Evolutionary conservation across 1,284 basidiomycete species (phyloP), one percentile per base, ranked within the genome.

Genomic region (Leccinum glutinopallens): DNA sequence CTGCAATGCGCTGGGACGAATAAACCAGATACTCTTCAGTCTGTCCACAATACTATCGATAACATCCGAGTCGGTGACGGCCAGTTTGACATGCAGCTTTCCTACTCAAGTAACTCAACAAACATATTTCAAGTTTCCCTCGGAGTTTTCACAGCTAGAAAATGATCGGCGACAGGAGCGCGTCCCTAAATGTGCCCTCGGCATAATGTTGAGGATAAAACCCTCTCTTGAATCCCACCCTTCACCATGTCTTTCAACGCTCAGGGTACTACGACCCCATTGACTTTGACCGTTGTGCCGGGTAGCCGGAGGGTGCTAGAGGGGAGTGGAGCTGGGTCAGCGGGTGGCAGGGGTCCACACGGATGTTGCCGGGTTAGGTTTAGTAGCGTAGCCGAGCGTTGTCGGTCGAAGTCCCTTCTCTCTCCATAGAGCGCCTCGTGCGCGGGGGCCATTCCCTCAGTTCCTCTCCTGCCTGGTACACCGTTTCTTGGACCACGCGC

Each of bases 1-100:
- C 90, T n/a, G 89, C 87, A 3, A 90, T 93, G 86, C 81, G 83
- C 64, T 94, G 92, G 92, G 89, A 92, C 60, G 80, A 85, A 63
- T 89, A 73, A 49, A 49, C 46, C 19, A 49, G 46, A 49, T 49
- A 49, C 12, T 22, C 46, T 19, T 49, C 46, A 49, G 46, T 49
- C 17, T n/a, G n/a, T 19, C n/a, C n/a, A 19, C 19, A 12, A 46
- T 5, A 22, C 22, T 22, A 46, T 46, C 10, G 43, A 46, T 5
- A 19, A 19, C 43, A 46, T 46, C 22, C 22, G 22, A 22, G 22
- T 22, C 2, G 43, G 39, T 15, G 15, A 41, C n/a, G n/a, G n/a
- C n/a, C n/a, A 46, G 43, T 46, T 29, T 29, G 25, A 29, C 25
- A 29, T 29, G 25, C n/a, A 46, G 17, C n/a, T 17, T 41, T 41